These are phyloP conservation scores for Aspergillus clavatus DNA, from an alignment of 2,329 filamentous ascomycete genomes.

Conservation along the genomic window DNA sequence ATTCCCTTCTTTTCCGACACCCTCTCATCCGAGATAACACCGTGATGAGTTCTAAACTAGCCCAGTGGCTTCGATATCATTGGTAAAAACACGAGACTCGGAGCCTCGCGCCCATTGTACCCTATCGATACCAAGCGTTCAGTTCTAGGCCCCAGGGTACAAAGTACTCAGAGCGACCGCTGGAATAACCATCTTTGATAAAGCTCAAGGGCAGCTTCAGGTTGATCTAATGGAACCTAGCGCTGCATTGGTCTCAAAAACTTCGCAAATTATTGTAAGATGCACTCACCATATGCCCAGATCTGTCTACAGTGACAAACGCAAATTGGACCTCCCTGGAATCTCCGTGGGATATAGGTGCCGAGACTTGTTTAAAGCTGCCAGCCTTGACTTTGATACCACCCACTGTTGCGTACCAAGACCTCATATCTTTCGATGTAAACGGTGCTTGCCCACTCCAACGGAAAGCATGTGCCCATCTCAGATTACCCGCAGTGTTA, in stretches of 20 bases:
- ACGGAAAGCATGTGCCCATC: background rate
- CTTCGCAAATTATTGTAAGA: background rate
- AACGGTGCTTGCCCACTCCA: background rate
- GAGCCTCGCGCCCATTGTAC: too few species aligned
- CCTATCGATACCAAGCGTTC: too few species aligned
- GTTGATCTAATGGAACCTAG: slow-evolving; percentile 4
- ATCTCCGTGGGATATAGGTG: background rate
- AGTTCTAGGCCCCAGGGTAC: background rate
- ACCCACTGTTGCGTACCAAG: background rate
- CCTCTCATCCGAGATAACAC: too few species aligned
- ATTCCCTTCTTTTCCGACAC: too few species aligned
- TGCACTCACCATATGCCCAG: slow-evolving; percentile 5
- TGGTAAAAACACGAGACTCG: too few species aligned
- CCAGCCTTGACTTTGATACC: background rate
- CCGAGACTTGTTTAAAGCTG: slow-evolving; percentile 1
- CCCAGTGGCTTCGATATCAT: too few species aligned
- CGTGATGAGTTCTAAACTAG: too few species aligned
- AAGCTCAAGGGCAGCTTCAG: slow-evolving; percentile 4
- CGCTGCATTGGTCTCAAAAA: background rate
- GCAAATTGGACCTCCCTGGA: background rate
- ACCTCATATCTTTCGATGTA: background rate
- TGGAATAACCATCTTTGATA: slow-evolving; percentile 1
- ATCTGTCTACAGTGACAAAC: slow-evolving; percentile 2
- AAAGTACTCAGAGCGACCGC: background rate
- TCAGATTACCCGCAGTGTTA: background rate